These are phyloP conservation scores for Herpotrichia juniperi DNA, from an alignment of 2,329 filamentous ascomycete species.

Conservation along the genomic window DNA sequence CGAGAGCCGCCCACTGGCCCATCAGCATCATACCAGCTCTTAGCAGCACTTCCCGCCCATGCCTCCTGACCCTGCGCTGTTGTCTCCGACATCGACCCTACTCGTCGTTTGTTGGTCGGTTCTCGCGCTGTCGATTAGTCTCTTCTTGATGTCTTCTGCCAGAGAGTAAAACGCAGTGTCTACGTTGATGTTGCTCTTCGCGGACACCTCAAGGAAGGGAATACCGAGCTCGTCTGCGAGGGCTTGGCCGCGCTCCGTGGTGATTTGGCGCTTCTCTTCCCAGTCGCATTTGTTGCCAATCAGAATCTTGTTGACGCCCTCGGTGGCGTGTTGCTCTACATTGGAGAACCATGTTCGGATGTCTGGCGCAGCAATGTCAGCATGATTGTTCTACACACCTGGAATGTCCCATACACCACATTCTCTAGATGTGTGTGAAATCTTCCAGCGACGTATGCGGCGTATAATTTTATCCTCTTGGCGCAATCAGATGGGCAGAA, in stretches of 20 bases:
- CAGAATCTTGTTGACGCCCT: conserved; percentile 99
- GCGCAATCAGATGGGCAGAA: not conserved
- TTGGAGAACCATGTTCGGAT: conserved; percentile 99
- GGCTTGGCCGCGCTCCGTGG: conserved; percentile 89
- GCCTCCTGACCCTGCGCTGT: conserved; percentile 28
- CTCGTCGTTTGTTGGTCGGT: conserved; percentile 57
- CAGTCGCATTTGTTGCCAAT: conserved; percentile 99
- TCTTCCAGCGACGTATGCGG: not conserved
- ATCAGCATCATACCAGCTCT: conserved; percentile 2
- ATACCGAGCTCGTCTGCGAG: conserved; percentile 96
- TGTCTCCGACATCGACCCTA: conserved; percentile 42
- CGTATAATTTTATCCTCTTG: not conserved
- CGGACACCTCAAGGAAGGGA: conserved; percentile 96
- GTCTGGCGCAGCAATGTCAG: conserved; percentile 62
- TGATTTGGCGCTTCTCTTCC: conserved; percentile 97
- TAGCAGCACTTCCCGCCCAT: conserved; percentile 49
- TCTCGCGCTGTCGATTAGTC: conserved; percentile 90
- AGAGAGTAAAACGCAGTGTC: conserved; percentile 98
- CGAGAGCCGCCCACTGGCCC: not conserved
- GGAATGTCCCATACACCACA: not conserved
- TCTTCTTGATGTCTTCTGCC: conserved; percentile 97
- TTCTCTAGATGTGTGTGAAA: not conserved
- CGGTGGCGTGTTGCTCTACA: conserved; percentile 96
- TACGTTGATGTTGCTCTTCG: conserved; percentile 99
- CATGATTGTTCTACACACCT: conserved; percentile 10